Base-by-base conservation (phyloP, 805 yeast genomes). In the Dipodascus geniculatus region DNA sequence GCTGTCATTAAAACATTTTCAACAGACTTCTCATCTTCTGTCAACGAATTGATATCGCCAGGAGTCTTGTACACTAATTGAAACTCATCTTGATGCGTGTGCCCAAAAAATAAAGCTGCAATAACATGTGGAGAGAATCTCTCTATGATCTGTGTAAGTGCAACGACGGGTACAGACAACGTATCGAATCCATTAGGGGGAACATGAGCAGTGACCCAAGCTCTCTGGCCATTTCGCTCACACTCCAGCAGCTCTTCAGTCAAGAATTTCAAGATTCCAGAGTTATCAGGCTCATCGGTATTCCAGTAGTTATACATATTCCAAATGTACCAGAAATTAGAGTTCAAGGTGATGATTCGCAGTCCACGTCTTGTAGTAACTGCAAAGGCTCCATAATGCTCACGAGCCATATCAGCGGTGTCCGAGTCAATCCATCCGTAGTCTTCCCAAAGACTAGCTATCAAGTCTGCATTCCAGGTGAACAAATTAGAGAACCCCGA, bases 131-230 rank as follows among this genome's bases (percentile, higher is more conserved):
- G 87, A 31, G 84, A 77, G 65, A 82, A 83, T 65, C 89, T 74
- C 61, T 80, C 81, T 22, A 83, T 73, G 42, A 83, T 78, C 57
- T 77, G 77, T 31, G 74, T 69, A 57, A 81, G 78, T 31, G 79
- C 68, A 53, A 76, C 72, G 23, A 85, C 75, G 52, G 78, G 83
- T 42, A 80, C 70, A 11, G 89, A 88, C 49, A 83, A 67, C 17
- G 83, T 75, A 59, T 81, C 85, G 57, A 69, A 74, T 2, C 70
- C 69, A 3, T 68, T 68, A 14, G 74, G 72, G 48, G 90, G 87
- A 53, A 83, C 79, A 64, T 83, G 89, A 20, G 85, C 80, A 60
- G 81, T 72, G 54, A 83, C 73, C 89, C 89, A 83, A n/a, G 81
- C 89, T 61, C 84, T 71, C 65, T 82, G 80, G 51, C 77, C 78